Conservation (phyloP, 345 rosid genomes). For the Ceriops tagal region DNA sequence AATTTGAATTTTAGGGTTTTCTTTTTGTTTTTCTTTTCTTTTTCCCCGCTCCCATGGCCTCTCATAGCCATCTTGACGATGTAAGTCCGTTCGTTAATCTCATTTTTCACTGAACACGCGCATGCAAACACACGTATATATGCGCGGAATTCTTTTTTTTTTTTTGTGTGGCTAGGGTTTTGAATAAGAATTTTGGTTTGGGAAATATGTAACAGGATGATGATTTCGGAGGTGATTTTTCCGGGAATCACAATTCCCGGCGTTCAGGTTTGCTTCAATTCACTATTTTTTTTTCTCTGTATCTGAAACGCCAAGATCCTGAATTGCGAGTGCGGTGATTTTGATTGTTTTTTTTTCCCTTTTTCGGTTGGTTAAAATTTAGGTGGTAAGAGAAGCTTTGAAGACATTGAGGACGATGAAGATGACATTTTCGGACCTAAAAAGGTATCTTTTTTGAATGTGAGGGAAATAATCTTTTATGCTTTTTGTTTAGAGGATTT, state of each 20-base stretch:
- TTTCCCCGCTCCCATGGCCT: constrained; percentile 30
- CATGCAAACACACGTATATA: not conserved
- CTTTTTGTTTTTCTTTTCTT: not conserved
- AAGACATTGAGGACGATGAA: constrained; percentile 86
- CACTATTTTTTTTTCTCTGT: not conserved
- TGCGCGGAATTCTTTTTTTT: too few species aligned
- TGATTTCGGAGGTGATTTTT: constrained; percentile 83
- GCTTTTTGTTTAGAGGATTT: not conserved
- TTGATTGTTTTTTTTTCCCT: not conserved
- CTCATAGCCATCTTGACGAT: constrained; percentile 49
- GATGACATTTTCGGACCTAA: constrained; percentile 82
- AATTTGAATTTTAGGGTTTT: not conserved
- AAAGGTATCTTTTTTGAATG: constrained; percentile 38
- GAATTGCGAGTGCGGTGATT: not conserved
- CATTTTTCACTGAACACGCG: not conserved
- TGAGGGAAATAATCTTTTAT: too few species aligned
- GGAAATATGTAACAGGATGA: constrained; percentile 48
- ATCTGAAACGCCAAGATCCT: not conserved
- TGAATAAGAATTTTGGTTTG: constrained; percentile 1
- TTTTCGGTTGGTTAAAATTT: constrained; percentile 3
- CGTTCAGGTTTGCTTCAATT: constrained; percentile 45
- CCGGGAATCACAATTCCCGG: constrained; percentile 40
- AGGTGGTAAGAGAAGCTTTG: constrained; percentile 77
- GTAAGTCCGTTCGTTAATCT: constrained; percentile 27
- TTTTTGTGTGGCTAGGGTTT: not conserved